Base-by-base conservation (phyloP, 164 flowering plant genomes). In the Stephania yunnanensis region DNA sequence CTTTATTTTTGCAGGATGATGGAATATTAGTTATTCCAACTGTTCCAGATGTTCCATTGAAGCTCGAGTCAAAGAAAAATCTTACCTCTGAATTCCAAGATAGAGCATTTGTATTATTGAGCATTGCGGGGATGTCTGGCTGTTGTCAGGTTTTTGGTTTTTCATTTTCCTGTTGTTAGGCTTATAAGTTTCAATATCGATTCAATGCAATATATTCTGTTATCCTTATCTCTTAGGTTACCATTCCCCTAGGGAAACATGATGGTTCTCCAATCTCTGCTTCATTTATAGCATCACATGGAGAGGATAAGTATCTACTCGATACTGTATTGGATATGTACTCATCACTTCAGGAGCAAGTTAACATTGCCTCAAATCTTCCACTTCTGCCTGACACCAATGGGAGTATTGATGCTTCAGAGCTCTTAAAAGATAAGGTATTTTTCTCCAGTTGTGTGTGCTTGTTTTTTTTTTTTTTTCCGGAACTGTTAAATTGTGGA, bases 401-500 rank as follows among this genome's bases (percentile, higher is more conserved):
- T 78, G 92, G 90, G 11, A 78, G 85, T 81, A 79, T 92, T 85
- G 98, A 93, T 81, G 84, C 96, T 72, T 83, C 94, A 53, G 98
- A 93, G 78, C 90, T 93, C 66, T 76, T 95, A 78, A 95, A 95
- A 85, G 99, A 95, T 82, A 95, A 93, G 94, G 99, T 92, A 36
- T 72, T 22, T 74, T 75, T 63, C 9, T 55, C 12, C 25, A 20
- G 10, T 6, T 29, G 42, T 17, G 42, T 29, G 70, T 29, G 42
- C 15, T 22, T 67, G 13, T 36, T 8, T 48, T 50, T 8, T 50
- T 11, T 15, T 10, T 50, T 10, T 11, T 10, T 10, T 2, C 15
- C 55, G 9, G 3, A 50, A 50, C 42, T 50, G 15, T 50, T 50
- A 15, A 11, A 50, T 50, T 9, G 55, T 50, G 55, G 55, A 50